Evolutionary conservation across 1,284 basidiomycete species (phyloP).

Genomic region (Boletus subluridellus): DNA sequence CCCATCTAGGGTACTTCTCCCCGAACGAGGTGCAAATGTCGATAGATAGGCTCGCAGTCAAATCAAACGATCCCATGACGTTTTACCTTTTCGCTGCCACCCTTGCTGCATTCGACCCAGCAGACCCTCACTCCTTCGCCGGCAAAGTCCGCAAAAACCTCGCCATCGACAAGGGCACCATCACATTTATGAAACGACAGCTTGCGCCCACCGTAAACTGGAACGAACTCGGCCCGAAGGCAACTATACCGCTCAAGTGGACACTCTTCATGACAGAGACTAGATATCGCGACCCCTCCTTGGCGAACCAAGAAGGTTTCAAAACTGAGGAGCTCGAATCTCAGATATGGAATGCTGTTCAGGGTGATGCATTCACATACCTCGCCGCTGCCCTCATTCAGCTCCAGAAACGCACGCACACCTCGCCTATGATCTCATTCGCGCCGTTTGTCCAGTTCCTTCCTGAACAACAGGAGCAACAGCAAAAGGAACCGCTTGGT

Average conservation of each 20-base stretch:
- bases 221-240: conserved; percentile 74
- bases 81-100: conserved; percentile 70
- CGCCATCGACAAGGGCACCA: conserved; percentile 43
- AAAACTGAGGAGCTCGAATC: conserved; percentile 76
- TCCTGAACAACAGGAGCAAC: conserved; percentile 42
- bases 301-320: conserved; percentile 67
- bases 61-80: conserved; percentile 62
- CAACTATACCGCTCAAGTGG: conserved; percentile 79
- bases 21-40: conserved; percentile 56
- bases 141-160: conserved; percentile 47
- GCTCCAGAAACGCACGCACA: conserved; percentile 46
- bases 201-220: conserved; percentile 53
- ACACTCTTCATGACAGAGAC: conserved; percentile 36
- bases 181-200: conserved; percentile 57
- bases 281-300: conserved; percentile 60
- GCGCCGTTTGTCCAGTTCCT: conserved; percentile 32
- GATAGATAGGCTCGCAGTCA: conserved; percentile 64
- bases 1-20: conserved; percentile 50
- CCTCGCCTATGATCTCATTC: conserved; percentile 46
- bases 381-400: conserved; percentile 57
- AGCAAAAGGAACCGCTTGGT: conserved; percentile 56
- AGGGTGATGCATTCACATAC: conserved; percentile 80
- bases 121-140: conserved; percentile 50
- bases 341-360: conserved; percentile 76
- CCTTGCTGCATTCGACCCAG: conserved; percentile 66